A percentile compares a stretch with the other conserved stretches of the same genome.
Evolutionary conservation across 2,329 filamentous ascomycete species (phyloP).

Genomic region (Huntiella decipiens): DNA sequence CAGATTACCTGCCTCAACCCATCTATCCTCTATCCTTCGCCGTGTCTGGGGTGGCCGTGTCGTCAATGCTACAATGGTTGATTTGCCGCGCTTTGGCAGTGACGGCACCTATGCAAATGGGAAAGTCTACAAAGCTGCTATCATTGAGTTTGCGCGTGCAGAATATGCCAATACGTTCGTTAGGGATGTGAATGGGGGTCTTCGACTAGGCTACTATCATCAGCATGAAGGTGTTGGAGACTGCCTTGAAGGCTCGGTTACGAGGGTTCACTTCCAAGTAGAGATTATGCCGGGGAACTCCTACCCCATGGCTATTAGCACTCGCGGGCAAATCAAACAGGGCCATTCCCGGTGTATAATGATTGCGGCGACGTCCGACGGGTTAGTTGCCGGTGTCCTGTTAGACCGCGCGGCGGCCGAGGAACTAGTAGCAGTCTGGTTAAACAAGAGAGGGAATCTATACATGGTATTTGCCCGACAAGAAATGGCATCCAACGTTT

Average conservation of each 20-base stretch:
- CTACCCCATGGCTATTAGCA: constrained; percentile 7
- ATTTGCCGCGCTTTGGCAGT: background rate
- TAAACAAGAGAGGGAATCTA: no score
- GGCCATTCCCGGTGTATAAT: constrained; percentile 7
- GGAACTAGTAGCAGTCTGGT: background rate
- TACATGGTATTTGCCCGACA: background rate
- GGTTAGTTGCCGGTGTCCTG: no score
- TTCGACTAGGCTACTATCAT: background rate
- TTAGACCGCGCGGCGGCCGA: background rate
- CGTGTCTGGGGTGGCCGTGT: constrained; percentile 10
- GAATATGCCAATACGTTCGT: constrained; percentile 1
- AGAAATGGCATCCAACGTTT: background rate
- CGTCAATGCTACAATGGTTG: background rate
- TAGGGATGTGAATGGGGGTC: background rate
- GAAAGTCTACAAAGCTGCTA: background rate
- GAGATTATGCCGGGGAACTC: background rate
- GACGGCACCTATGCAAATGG: background rate
- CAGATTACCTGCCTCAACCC: constrained; percentile 13
- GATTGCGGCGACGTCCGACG: background rate
- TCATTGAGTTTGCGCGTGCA: constrained; percentile 8
- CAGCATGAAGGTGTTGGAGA: background rate
- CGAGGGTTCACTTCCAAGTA: background rate
- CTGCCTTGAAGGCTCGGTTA: background rate
- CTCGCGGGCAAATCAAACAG: constrained; percentile 6
- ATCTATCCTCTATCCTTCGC: constrained; percentile 4